phyloP scores from a whole-genome alignment of 1,139 yeast genomes.

The Magnusiomyces fungicola region DNA sequence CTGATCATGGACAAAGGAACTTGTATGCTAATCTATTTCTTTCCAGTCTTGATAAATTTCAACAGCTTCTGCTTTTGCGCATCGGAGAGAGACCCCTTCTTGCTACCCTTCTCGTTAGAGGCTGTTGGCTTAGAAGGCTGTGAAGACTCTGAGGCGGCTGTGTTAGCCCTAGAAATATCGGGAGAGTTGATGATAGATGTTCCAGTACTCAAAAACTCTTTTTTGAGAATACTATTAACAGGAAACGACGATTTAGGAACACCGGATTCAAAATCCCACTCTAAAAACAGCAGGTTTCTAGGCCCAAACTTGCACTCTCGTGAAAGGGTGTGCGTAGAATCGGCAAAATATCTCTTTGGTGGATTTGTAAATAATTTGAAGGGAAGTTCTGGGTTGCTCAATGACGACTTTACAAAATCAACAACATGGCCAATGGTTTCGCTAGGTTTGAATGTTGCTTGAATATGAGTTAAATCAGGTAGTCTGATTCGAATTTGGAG shows the following conservation, averaged over 20 bases:
- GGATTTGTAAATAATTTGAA: slow-evolving; percentile 28
- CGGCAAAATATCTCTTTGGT: slow-evolving; percentile 23
- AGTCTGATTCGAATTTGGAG: slow-evolving; percentile 26
- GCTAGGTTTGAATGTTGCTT: slow-evolving; percentile 25
- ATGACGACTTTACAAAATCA: slow-evolving; percentile 23
- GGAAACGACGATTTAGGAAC: slow-evolving; percentile 11
- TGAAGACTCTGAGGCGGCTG: too few species aligned
- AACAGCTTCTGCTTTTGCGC: slow-evolving; percentile 8
- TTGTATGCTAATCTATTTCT: not conserved
- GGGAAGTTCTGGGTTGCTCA: slow-evolving; percentile 22
- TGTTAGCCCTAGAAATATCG: slow-evolving; percentile 20
- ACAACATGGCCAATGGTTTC: slow-evolving; percentile 27
- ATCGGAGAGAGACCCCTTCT: not conserved
- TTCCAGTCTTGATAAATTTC: slow-evolving; percentile 12
- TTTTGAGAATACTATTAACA: slow-evolving; percentile 16
- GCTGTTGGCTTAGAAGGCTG: not conserved
- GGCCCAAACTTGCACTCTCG: slow-evolving; percentile 25
- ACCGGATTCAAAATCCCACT: slow-evolving; percentile 23
- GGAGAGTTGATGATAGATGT: slow-evolving; percentile 24
- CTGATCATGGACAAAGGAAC: too few species aligned
- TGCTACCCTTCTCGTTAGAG: not conserved
- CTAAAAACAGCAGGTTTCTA: slow-evolving; percentile 27
- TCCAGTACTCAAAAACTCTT: slow-evolving; percentile 17
- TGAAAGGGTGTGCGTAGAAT: slow-evolving; percentile 18
- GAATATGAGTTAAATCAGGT: slow-evolving; percentile 31